These are phyloP conservation scores for Zasmidium citrigriseum DNA, from an alignment of 2,329 filamentous ascomycete species.

Conservation along the genomic window DNA sequence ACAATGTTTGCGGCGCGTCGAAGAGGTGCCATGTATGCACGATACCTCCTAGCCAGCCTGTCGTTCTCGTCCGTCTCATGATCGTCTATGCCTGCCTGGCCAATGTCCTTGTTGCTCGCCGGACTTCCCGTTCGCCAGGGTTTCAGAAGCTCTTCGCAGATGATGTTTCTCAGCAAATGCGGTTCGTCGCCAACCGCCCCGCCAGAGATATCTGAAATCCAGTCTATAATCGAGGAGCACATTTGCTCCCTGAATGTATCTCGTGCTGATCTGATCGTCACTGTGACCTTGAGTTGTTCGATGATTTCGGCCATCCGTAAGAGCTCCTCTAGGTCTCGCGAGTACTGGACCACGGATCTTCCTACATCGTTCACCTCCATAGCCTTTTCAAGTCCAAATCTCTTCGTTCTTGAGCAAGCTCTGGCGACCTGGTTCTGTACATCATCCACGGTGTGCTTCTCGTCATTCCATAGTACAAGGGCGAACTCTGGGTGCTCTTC, in stretches of 20 bases:
- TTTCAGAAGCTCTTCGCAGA: constrained; percentile 89
- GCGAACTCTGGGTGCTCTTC: constrained; percentile 72
- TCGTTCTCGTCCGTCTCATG: constrained; percentile 65
- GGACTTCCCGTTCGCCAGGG: constrained; percentile 85
- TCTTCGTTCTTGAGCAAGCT: constrained; percentile 73
- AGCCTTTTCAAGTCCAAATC: constrained; percentile 72
- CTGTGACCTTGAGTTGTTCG: constrained; percentile 93
- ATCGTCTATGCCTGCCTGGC: constrained; percentile 77
- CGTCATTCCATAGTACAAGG: constrained; percentile 93
- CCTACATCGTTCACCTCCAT: constrained; percentile 89
- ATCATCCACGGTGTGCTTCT: constrained; percentile 94
- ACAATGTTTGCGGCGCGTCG: constrained; percentile 29
- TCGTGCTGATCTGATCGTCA: constrained; percentile 88
- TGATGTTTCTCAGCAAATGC: constrained; percentile 73
- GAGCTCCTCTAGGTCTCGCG: constrained; percentile 69
- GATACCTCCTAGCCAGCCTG: constrained; percentile 40
- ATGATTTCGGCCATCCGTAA: constrained; percentile 80
- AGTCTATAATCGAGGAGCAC: constrained; percentile 97
- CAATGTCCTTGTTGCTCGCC: constrained; percentile 76
- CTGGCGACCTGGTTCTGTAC: constrained; percentile 87
- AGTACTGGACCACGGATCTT: constrained; percentile 79
- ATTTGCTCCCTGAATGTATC: constrained; percentile 98
- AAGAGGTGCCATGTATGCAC: constrained; percentile 38
- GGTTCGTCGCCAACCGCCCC: constrained; percentile 81
- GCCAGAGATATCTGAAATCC: constrained; percentile 89